Base-by-base conservation (phyloP, 176 grass and related monocot genomes). In the Triticum timopheevii region DNA sequence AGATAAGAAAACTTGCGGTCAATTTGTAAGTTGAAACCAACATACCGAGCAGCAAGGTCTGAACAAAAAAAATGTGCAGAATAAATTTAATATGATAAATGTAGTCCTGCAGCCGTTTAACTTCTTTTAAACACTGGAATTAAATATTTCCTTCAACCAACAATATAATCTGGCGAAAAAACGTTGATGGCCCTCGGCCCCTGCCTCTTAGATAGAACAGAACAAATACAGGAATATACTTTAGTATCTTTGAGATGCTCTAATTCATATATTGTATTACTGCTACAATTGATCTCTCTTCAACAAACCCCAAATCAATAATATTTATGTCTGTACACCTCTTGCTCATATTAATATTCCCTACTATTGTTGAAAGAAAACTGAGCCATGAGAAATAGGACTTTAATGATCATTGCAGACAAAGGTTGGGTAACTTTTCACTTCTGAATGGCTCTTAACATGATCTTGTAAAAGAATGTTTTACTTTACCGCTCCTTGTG, bases 401-500 rank as follows among this genome's bases (percentile, higher is more conserved):
- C 12, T 72, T 84, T 38, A 31, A 72, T 33, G 40, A 19, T 50
- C 64, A 69, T 17, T n/a, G 1, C 17, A 6, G 34, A 84, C 30
- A 89, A 78, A 81, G 20, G 31, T 5, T 47, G 5, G 3, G 42
- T 8, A 77, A 61, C 19, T 78, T 25, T 31, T 42, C 19, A 76
- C 4, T 38, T 91, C 34, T 45, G 36, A 66, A 66, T 49, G 83
- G 2, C 27, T 61, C 20, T 78, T 73, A 80, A 65, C 42, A 63
- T 61, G 10, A 61, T 80, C 25, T 65, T 80, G 47, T 44, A 65
- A 71, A 88, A 80, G 34, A 73, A 19, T 38, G 54, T 40, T 47
- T 45, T 77, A 61, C 33, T 33, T 65, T 98, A 95, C 96, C 88
- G 92, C 81, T 89, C 92, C 96, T 38, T 82, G 45, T 33, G 82